Evolutionary conservation across 257 asterid genomes (phyloP).

Genomic region (Ophiorrhiza pumila): DNA sequence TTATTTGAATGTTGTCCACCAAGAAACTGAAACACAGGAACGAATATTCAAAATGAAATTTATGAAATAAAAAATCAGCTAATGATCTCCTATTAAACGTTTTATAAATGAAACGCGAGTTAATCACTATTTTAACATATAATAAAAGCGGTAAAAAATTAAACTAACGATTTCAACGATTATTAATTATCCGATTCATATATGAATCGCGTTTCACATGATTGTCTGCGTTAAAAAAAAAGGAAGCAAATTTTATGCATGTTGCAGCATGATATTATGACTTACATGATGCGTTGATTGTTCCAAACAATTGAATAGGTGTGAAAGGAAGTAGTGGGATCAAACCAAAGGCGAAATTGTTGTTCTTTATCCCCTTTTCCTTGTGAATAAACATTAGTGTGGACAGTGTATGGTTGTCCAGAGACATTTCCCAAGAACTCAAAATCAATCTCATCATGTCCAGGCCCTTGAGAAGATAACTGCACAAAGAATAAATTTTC

Average conservation of each 20-base stretch:
- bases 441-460: slow-evolving; percentile 22
- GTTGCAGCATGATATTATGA: no score
- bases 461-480: slow-evolving; percentile 23
- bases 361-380: slow-evolving; percentile 26
- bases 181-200: no score
- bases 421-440: slow-evolving; percentile 22
- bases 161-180: no score
- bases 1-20: slow-evolving; percentile 20
- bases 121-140: no score
- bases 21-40: slow-evolving; percentile 10
- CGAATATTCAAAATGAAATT: neutral
- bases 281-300: slow-evolving; percentile 22
- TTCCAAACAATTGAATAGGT: slow-evolving; percentile 28
- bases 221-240: no score
- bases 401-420: slow-evolving; percentile 23
- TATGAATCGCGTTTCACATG: no score
- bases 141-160: no score
- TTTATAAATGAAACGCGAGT: no score
- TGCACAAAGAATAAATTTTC: neutral
- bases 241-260: no score
- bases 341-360: slow-evolving; percentile 23
- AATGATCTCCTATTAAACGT: no score
- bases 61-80: neutral
- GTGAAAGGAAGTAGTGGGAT: slow-evolving; percentile 24
- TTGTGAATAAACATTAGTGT: slow-evolving; percentile 20